phyloP scores from a whole-genome alignment of 2,329 filamentous ascomycete species.

The Neopestalotiopsis sp. region DNA sequence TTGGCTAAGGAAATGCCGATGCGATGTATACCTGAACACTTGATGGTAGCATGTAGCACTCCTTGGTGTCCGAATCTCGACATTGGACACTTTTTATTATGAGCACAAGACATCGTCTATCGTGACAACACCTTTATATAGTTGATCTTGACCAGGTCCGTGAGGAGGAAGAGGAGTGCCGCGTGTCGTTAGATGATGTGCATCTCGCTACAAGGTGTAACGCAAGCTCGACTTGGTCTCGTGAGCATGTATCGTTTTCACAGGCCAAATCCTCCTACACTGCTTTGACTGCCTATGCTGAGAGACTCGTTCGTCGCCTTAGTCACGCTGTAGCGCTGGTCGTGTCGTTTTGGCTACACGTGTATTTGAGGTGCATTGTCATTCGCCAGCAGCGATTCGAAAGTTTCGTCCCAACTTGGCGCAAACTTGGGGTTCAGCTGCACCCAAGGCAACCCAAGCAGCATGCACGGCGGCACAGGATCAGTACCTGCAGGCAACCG shows the following conservation, averaged over 20 bases:
- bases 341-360: constrained; percentile 10
- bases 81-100: not conserved
- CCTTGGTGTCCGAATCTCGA: not conserved
- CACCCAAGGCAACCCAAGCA: not conserved
- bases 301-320: not conserved
- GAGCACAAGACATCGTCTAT: not conserved
- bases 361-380: not conserved
- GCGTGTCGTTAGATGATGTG: not conserved
- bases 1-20: not conserved
- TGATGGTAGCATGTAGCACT: not conserved
- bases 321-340: not conserved
- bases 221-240: not conserved
- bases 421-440: not conserved
- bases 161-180: not conserved
- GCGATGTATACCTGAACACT: not conserved
- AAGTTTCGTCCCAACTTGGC: constrained; percentile 5
- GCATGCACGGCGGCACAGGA: not conserved
- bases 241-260: not conserved
- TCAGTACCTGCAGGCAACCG: constrained; percentile 4
- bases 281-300: not conserved
- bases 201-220: not conserved
- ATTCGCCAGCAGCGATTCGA: not conserved
- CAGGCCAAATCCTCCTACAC: not conserved
- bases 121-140: not conserved
- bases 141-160: not conserved